phyloP scores from a whole-genome alignment of 2,329 filamentous ascomycete genomes.

The Neurospora crassa region DNA sequence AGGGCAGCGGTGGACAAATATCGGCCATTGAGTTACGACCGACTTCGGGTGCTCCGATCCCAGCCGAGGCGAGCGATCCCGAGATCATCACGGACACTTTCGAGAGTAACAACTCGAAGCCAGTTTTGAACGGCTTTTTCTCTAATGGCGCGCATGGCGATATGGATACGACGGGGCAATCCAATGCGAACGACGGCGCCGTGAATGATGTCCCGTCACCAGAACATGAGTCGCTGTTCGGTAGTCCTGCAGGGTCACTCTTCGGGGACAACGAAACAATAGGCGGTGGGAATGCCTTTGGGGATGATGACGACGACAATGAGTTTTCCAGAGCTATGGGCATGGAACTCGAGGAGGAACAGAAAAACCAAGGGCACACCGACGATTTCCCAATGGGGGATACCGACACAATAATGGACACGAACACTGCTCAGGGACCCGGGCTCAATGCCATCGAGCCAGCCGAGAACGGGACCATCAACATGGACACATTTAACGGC shows the following conservation, averaged over 20 bases:
- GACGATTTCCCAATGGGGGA: slow-evolving; percentile 26
- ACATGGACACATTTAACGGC: background rate
- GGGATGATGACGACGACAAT: slow-evolving; percentile 76
- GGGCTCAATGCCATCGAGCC: background rate
- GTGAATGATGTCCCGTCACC: slow-evolving; percentile 38
- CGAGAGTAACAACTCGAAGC: slow-evolving; percentile 61
- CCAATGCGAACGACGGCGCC: slow-evolving; percentile 17
- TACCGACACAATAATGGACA: slow-evolving; percentile 5
- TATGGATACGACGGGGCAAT: slow-evolving; percentile 19
- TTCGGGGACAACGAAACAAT: slow-evolving; percentile 69
- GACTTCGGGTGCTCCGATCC: slow-evolving; percentile 63
- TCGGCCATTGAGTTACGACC: slow-evolving; percentile 81
- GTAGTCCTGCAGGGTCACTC: slow-evolving; percentile 70
- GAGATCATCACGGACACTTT: slow-evolving; percentile 56
- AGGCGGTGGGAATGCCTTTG: slow-evolving; percentile 53
- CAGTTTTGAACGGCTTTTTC: slow-evolving; percentile 44
- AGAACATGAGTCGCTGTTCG: slow-evolving; percentile 72
- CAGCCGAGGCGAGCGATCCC: slow-evolving; percentile 58
- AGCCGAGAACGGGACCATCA: background rate
- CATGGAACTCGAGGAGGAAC: slow-evolving; percentile 30
- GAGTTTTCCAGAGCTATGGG: slow-evolving; percentile 71
- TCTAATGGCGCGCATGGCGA: slow-evolving; percentile 24
- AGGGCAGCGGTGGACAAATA: slow-evolving; percentile 72
- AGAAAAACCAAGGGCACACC: slow-evolving; percentile 33
- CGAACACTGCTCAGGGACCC: background rate